Conservation (phyloP, 768 basidiomycete genomes). For the Psilocybe azurescens region DNA sequence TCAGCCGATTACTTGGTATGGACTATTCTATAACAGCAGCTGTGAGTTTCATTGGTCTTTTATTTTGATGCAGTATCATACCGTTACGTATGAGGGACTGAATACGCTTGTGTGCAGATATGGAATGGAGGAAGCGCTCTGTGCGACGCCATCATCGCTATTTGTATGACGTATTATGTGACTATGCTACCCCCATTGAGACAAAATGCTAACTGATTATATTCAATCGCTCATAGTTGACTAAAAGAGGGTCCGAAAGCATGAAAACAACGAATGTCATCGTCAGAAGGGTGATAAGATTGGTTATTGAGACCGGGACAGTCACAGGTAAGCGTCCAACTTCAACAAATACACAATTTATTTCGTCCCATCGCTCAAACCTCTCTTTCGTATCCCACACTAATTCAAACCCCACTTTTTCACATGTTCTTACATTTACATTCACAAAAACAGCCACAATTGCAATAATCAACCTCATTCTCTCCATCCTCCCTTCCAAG, state of each 20-base stretch:
- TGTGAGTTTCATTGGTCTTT: neutral
- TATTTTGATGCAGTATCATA: too few relatives aligned
- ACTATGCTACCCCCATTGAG: neutral
- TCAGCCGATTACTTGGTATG: constrained; percentile 5
- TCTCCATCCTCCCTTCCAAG: neutral
- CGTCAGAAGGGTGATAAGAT: constrained; percentile 1
- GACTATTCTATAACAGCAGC: constrained; percentile 8
- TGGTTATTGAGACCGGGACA: constrained; percentile 10
- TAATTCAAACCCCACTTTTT: too few relatives aligned
- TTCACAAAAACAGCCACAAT: constrained; percentile 1
- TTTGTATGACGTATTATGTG: constrained; percentile 8
- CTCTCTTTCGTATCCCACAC: too few relatives aligned
- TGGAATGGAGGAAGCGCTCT: constrained; percentile 4
- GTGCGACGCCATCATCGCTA: constrained; percentile 5
- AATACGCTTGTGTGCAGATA: neutral
- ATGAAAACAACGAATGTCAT: constrained; percentile 4
- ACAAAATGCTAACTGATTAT: neutral
- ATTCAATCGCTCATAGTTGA: neutral
- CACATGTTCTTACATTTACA: too few relatives aligned
- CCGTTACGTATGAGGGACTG: neutral
- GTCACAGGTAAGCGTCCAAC: constrained; percentile 5
- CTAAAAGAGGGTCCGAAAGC: constrained; percentile 1
- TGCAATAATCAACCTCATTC: constrained; percentile 11
- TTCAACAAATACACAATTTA: too few relatives aligned
- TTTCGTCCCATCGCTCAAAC: too few relatives aligned